Evolutionary conservation across 768 basidiomycete species (phyloP).

Genomic region (Agrocybe praecox): DNA sequence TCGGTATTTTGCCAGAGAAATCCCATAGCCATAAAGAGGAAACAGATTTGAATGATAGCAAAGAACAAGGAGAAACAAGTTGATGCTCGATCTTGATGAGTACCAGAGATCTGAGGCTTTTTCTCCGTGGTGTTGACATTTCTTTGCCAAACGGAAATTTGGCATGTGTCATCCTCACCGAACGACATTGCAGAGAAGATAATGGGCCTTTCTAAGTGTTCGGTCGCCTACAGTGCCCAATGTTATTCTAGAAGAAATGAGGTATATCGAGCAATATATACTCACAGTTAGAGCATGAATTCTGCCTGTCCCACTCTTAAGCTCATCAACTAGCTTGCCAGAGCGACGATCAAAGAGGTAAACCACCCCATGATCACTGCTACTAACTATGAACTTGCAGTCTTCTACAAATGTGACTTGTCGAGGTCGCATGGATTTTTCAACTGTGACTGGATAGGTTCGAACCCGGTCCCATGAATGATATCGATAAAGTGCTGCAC

Average conservation of each 20-base stretch:
- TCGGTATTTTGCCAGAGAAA: neutral
- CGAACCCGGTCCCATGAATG: neutral
- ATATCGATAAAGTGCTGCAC: neutral
- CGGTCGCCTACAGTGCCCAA: neutral
- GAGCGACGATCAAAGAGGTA: neutral
- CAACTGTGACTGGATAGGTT: neutral
- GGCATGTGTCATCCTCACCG: neutral
- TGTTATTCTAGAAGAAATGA: neutral
- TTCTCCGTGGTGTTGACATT: neutral
- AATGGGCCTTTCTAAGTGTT: neutral
- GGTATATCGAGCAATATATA: neutral
- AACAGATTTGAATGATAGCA: neutral
- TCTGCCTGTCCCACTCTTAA: neutral
- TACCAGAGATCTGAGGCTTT: neutral
- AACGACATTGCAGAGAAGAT: neutral
- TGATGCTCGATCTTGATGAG: neutral
- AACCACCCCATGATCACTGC: neutral
- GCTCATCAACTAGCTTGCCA: slow-evolving; percentile 1
- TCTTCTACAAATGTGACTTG: neutral
- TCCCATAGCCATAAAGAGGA: neutral
- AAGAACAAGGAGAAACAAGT: neutral
- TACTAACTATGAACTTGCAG: neutral
- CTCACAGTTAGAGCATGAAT: neutral
- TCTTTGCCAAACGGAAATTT: neutral
- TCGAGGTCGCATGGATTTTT: neutral